These are phyloP conservation scores for Elongisporangium undulatum DNA, from an alignment of 352 stramenopile genomes.

Conservation along the genomic window DNA sequence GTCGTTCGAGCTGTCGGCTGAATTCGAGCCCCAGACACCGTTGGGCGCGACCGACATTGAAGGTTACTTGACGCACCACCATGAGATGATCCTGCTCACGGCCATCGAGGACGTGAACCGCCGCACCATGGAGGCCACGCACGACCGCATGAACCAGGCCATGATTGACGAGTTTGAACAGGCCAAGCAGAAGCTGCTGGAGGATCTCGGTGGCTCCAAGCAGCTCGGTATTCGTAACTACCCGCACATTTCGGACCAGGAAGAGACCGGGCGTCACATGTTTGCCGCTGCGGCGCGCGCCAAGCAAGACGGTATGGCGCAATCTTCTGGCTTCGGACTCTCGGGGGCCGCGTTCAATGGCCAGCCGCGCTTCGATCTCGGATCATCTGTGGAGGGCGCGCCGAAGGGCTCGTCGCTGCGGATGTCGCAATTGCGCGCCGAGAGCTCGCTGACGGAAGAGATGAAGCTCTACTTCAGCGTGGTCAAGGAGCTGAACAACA, in stretches of 20 bases:
- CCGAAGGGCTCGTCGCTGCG: constrained; percentile 26
- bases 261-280: constrained; percentile 32
- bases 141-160: constrained; percentile 81
- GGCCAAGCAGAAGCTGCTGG: constrained; percentile 69
- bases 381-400: constrained; percentile 15
- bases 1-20: constrained; percentile 67
- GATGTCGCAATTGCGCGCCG: constrained; percentile 58
- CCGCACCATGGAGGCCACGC: constrained; percentile 70
- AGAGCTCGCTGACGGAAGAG: constrained; percentile 74
- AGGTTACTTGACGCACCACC: constrained; percentile 85
- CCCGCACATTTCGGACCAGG: constrained; percentile 42
- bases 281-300: constrained; percentile 34
- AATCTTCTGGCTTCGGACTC: constrained; percentile 35
- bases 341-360: constrained; percentile 38
- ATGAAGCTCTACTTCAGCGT: constrained; percentile 81
- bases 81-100: constrained; percentile 91
- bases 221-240: constrained; percentile 71
- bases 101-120: constrained; percentile 85
- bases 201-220: constrained; percentile 63
- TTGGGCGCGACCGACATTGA: constrained; percentile 84
- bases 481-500: constrained; percentile 65
- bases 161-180: constrained; percentile 86
- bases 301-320: constrained; percentile 24
- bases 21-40: constrained; percentile 78
- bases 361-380: constrained; percentile 48